Evolutionary conservation across 139 green algal species (phyloP).

Genomic region (Medakamo hakoo): DNA sequence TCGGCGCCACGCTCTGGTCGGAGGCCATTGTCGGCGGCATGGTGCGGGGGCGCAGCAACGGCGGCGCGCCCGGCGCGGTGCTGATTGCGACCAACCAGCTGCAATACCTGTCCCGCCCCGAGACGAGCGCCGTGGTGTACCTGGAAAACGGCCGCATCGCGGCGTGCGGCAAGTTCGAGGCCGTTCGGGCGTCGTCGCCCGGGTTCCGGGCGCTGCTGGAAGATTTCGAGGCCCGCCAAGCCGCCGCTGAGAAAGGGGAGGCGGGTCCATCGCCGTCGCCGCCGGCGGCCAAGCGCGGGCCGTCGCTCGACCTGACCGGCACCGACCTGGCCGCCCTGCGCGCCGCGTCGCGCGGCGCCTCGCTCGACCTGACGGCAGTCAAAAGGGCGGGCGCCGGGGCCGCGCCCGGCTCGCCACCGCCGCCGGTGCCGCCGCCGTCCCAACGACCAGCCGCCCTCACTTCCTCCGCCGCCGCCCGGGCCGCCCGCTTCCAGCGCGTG

Average conservation of each 20-base stretch:
- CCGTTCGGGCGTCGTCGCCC: conserved; percentile 27
- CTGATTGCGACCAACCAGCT: conserved; percentile 81
- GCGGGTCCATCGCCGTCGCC: neutral
- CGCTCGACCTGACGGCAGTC: no score
- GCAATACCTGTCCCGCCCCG: conserved; percentile 52
- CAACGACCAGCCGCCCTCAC: neutral
- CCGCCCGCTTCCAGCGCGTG: neutral
- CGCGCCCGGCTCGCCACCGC: no score
- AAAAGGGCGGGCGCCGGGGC: no score
- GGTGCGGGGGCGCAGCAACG: conserved; percentile 26
- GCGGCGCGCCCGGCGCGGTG: no score
- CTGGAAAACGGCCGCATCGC: conserved; percentile 42
- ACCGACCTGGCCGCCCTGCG: no score
- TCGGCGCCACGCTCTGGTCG: conserved; percentile 70
- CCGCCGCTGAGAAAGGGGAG: no score
- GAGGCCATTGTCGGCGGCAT: conserved; percentile 38
- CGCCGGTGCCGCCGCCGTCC: no score
- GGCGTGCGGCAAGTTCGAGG: conserved; percentile 42
- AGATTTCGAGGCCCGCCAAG: conserved; percentile 24
- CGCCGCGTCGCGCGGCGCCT: no score
- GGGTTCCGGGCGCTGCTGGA: conserved; percentile 18
- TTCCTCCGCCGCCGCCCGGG: no score
- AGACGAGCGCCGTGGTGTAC: conserved; percentile 63
- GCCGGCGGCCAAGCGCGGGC: no score
- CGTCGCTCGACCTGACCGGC: no score